Base-by-base conservation (phyloP, 2,329 filamentous ascomycete genomes). In the Grosmannia serpens region DNA sequence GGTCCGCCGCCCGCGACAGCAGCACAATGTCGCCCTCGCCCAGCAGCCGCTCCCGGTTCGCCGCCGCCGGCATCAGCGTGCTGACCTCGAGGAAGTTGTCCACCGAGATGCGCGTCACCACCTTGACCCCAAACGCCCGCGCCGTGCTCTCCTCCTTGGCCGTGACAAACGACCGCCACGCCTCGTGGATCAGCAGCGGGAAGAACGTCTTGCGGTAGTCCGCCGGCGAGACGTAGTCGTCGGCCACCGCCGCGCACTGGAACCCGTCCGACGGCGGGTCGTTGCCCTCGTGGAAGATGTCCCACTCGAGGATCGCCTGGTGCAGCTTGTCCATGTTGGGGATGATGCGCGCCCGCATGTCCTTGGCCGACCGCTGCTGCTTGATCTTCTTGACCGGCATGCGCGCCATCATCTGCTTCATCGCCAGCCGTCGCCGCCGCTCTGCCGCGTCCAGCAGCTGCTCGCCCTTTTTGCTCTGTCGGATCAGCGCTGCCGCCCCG, bases 51-150 rank as follows among this genome's bases (percentile, higher is more conserved):
- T 69, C 52, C 26, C 50, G 55, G n/a, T 85, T 85, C 61, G 87
- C 83, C 2, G 75, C 72, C 53, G 84, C 78, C 26, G 87, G 84
- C 77, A 97, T 87, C 2, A 84, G 84, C 54, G 89, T 95, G 64
- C 88, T 92, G 61, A 97, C 84, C 73, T 99, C 94, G 62, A 96
- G 81, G 67, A 95, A 97, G 55, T 87, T 87, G 71, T 99, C 94
- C 13, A 99, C 91, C 53, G 86, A 94, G 67, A 94, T 85, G 61
- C 94, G 87, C 66, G 88, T 95, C 55, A 88, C 82, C 57, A 99
- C 82, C 67, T 91, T 95, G 70, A 97, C 84, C 61, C 91, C 89
- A 67, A 96, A 95, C 0, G 89, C 77, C 67, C 87, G 90, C 63
- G 85, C 84, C 24, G 82, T 88, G 53, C 86, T 83, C 70, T 99